phyloP scores from a whole-genome alignment of 192 early-diverging fungal species.

The Gaertneriomyces sp. region DNA sequence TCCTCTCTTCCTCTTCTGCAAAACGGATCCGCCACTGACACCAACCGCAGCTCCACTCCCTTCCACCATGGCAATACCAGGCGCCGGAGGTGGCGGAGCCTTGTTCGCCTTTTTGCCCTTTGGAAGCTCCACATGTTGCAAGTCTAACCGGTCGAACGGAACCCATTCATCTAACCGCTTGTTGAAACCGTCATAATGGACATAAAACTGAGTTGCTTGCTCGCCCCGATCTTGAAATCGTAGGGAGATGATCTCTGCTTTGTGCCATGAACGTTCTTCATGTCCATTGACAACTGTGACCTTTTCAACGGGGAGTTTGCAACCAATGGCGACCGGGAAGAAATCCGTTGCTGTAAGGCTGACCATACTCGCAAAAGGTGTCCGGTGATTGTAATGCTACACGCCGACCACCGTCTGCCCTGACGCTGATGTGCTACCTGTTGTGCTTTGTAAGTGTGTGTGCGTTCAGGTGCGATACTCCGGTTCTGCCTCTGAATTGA shows the following conservation, averaged over 20 bases:
- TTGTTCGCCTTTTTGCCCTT: constrained; percentile 29
- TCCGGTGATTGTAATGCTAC: too few species aligned
- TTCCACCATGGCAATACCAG: constrained; percentile 22
- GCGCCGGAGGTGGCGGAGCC: constrained; percentile 6
- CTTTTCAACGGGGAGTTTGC: constrained; percentile 61
- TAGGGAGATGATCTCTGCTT: constrained; percentile 83
- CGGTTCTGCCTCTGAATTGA: too few species aligned
- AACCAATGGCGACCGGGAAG: constrained; percentile 12
- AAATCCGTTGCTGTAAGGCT: constrained; percentile 15
- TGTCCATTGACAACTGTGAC: constrained; percentile 25
- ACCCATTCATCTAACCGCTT: constrained; percentile 99
- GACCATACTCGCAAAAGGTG: too few species aligned
- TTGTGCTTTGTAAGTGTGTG: too few species aligned
- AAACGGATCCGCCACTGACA: constrained; percentile 7
- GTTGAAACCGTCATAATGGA: constrained; percentile 96
- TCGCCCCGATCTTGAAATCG: constrained; percentile 34
- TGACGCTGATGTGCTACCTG: too few species aligned
- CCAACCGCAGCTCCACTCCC: constrained; percentile 16
- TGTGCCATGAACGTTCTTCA: constrained; percentile 63
- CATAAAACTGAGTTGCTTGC: constrained; percentile 76
- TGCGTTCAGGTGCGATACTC: too few species aligned
- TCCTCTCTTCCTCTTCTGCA: constrained; percentile 15
- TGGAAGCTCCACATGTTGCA: constrained; percentile 25
- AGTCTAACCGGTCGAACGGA: constrained; percentile 13
- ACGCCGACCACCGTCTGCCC: too few species aligned